phyloP scores from a whole-genome alignment of 2,329 filamentous ascomycete genomes.

The Diaporthe vexans region DNA sequence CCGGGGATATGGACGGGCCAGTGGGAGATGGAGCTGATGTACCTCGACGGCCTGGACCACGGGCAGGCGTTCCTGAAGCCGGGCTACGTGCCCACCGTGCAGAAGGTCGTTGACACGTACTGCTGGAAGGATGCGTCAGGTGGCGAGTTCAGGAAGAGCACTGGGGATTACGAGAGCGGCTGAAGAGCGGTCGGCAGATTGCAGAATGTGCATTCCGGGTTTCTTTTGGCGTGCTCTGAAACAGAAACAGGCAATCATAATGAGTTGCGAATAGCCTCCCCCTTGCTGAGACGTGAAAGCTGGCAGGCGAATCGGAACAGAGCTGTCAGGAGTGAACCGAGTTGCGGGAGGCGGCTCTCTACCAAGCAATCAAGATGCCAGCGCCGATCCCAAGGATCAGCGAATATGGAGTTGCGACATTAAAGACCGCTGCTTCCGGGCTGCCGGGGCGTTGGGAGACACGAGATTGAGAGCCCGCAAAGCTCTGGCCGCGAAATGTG shows the following conservation, averaged over 20 bases:
- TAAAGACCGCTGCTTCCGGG: neutral
- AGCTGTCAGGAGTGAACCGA: slow-evolving; percentile 22
- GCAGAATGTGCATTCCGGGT: neutral
- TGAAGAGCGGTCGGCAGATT: neutral
- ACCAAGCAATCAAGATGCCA: slow-evolving; percentile 5
- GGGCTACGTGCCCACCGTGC: slow-evolving; percentile 7
- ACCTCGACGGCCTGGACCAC: slow-evolving; percentile 28
- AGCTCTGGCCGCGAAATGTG: slow-evolving; percentile 9
- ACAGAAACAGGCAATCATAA: slow-evolving; percentile 22
- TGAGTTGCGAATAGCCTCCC: slow-evolving; percentile 8
- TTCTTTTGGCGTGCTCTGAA: slow-evolving; percentile 20
- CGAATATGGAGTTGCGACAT: slow-evolving; percentile 3
- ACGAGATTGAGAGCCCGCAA: slow-evolving; percentile 17
- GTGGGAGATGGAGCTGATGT: slow-evolving; percentile 26
- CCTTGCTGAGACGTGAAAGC: slow-evolving; percentile 20
- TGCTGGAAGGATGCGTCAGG: neutral
- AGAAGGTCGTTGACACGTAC: slow-evolving; percentile 16
- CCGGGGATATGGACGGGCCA: slow-evolving; percentile 44
- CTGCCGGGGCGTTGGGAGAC: neutral
- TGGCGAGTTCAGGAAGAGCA: slow-evolving; percentile 23
- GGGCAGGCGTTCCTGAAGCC: slow-evolving; percentile 11
- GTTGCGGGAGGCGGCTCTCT: neutral
- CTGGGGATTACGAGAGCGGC: slow-evolving; percentile 11
- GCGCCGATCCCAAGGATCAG: slow-evolving; percentile 19
- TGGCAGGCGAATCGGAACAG: slow-evolving; percentile 31